Evolutionary conservation across 2,329 filamentous ascomycete species (phyloP).

Genomic region (Xylariales sp.): DNA sequence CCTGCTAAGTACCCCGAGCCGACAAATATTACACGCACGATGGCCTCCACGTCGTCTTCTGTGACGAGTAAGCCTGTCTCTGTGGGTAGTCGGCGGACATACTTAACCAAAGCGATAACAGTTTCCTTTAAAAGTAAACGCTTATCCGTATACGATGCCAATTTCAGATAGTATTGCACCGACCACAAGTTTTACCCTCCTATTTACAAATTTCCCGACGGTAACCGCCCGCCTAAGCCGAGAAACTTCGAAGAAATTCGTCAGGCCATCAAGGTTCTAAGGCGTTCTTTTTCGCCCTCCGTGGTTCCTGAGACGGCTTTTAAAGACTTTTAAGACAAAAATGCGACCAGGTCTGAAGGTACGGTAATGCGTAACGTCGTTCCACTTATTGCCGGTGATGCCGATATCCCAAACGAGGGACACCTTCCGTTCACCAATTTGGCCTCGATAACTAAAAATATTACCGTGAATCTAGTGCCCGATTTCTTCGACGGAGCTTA

Average conservation of each 20-base stretch:
- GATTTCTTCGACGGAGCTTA: slow-evolving; percentile 10
- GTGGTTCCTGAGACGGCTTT: slow-evolving; percentile 14
- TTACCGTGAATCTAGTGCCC: neutral
- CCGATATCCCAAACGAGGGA: slow-evolving; percentile 10
- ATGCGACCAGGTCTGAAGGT: slow-evolving; percentile 7
- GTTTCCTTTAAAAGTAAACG: slow-evolving; percentile 13
- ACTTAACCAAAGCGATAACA: slow-evolving; percentile 10
- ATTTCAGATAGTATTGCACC: slow-evolving; percentile 21
- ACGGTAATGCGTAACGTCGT: slow-evolving; percentile 10
- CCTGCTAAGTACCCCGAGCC: neutral
- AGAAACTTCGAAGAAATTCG: slow-evolving; percentile 9
- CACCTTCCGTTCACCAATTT: slow-evolving; percentile 12
- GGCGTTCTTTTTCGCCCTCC: slow-evolving; percentile 17
- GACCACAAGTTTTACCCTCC: slow-evolving; percentile 19
- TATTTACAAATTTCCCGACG: slow-evolving; percentile 1
- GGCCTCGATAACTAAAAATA: slow-evolving; percentile 8
- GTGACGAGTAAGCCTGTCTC: slow-evolving; percentile 12
- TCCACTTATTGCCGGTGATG: slow-evolving; percentile 9
- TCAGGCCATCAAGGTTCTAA: neutral
- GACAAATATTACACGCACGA: neutral
- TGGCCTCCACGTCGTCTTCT: slow-evolving; percentile 6
- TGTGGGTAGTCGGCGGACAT: slow-evolving; percentile 7
- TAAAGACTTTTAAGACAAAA: slow-evolving; percentile 14
- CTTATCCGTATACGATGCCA: slow-evolving; percentile 21
- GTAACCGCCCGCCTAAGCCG: slow-evolving; percentile 6